These are phyloP conservation scores for Actinidia chinensis DNA, from an alignment of 179 eudicot genomes.

Conservation along the genomic window DNA sequence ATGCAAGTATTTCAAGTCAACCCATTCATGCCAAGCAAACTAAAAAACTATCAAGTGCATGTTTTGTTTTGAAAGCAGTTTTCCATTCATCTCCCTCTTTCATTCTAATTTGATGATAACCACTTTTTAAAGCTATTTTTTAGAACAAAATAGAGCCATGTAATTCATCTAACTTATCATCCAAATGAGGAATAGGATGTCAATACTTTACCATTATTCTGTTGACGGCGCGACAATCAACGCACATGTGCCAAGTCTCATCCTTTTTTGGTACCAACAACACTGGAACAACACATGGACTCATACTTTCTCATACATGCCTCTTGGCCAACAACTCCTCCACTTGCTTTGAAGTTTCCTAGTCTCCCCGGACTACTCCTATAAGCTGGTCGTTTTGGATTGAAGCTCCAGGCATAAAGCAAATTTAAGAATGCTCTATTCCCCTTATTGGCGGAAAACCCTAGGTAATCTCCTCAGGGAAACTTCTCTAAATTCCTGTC, in stretches of 20 bases:
- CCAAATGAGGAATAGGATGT: too few relatives aligned
- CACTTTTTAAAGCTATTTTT: too few relatives aligned
- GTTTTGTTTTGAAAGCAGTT: too few relatives aligned
- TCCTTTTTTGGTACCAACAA: not conserved
- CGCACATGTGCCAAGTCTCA: not conserved
- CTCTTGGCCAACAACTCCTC: not conserved
- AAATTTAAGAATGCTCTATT: not conserved
- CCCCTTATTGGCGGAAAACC: not conserved
- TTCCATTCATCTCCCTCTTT: too few relatives aligned
- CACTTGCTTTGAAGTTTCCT: not conserved
- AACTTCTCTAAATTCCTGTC: not conserved
- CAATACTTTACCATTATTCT: too few relatives aligned
- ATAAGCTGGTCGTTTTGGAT: not conserved
- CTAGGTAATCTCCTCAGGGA: not conserved
- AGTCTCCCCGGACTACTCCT: not conserved
- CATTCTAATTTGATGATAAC: too few relatives aligned
- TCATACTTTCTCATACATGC: not conserved
- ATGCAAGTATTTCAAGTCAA: too few relatives aligned
- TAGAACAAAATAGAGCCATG: too few relatives aligned
- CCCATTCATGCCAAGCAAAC: too few relatives aligned
- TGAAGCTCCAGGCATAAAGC: not conserved
- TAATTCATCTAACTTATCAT: too few relatives aligned
- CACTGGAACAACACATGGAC: not conserved
- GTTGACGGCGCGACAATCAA: too few relatives aligned
- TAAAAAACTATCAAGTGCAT: too few relatives aligned